Conservation (phyloP, 2,329 filamentous ascomycete genomes). For the Alternaria conjuncta region DNA sequence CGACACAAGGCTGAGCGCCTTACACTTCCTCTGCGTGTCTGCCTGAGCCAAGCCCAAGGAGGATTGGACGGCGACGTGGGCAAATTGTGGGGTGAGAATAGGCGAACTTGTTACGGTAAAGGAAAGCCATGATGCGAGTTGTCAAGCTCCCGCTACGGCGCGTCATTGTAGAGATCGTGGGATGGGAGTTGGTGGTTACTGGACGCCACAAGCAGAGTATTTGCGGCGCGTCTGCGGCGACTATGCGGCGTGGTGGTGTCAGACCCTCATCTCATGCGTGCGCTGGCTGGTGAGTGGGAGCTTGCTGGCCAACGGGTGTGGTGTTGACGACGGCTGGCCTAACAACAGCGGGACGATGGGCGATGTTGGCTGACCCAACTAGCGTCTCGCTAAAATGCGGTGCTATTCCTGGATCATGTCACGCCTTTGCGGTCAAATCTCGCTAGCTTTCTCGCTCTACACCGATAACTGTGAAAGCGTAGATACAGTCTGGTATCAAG, state of each 20-base stretch:
- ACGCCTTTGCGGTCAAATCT: neutral
- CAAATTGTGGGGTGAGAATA: slow-evolving; percentile 12
- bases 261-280: slow-evolving; percentile 11
- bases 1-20: slow-evolving; percentile 26
- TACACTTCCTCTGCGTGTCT: slow-evolving; percentile 21
- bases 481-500: neutral
- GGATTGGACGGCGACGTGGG: slow-evolving; percentile 18
- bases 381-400: slow-evolving; percentile 10
- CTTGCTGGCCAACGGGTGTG: slow-evolving; percentile 18
- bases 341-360: slow-evolving; percentile 11
- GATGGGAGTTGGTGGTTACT: neutral
- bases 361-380: slow-evolving; percentile 4
- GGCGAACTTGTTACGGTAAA: slow-evolving; percentile 23
- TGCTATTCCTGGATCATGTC: slow-evolving; percentile 12
- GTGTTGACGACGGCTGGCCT: slow-evolving; percentile 19
- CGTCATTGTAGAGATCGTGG: slow-evolving; percentile 4
- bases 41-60: slow-evolving; percentile 27
- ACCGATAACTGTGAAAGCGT: neutral
- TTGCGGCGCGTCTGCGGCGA: slow-evolving; percentile 5
- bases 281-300: slow-evolving; percentile 9
- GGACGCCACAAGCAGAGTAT: slow-evolving; percentile 7
- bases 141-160: slow-evolving; percentile 9
- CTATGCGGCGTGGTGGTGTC: slow-evolving; percentile 1
- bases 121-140: slow-evolving; percentile 16
- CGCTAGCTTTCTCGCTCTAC: neutral